Evolutionary conservation across 345 rosid species (phyloP), one percentile per base, ranked within the genome.

Genomic region (Sisymbrium irio): DNA sequence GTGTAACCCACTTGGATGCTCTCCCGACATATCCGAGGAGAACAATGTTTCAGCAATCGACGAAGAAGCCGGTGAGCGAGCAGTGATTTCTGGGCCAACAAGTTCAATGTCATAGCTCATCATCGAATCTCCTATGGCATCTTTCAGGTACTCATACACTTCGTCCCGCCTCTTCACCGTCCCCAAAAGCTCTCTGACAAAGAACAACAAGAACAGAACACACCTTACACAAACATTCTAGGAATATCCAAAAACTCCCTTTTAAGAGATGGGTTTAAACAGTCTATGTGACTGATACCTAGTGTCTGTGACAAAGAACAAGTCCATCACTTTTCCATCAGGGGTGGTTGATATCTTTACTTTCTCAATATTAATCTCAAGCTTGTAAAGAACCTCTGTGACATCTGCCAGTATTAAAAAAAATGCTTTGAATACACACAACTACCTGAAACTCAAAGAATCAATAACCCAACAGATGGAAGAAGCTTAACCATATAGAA

Each of bases 261-360:
- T 1, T 17, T 4, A 0, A 63, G 0, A 53, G 7, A 11, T 3
- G 9, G 15, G 32, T 2, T 33, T 42, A 27, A 40, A 47, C 11
- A 2, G 1, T 36, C n/a, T 35, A 45, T 6, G 47, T 25, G 7
- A 32, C 10, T n/a, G 12, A 74, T 76, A 94, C 99, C 99, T 92
- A 74, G 87, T 84, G 77, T 95, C 99, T 15, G 97, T 92, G 63
- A 95, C 44, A 71, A 95, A 95, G 88, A 95, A 92, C 36, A 95
- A 84, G 87, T 88, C 99, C 89, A 95, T 83, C 65, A 92, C 97
- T 69, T 76, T 90, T 51, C 90, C 99, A 73, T 95, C 97, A 41
- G 99, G 97, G 2, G 97, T 94, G 13, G 99, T 94, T 11, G 99
- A 89, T 65, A 94, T 90, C 87, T 94, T 94, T 67, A 94, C 97